phyloP scores from a whole-genome alignment of 371 early-diverging fungal species.

The Blastocladiella emersonii region DNA sequence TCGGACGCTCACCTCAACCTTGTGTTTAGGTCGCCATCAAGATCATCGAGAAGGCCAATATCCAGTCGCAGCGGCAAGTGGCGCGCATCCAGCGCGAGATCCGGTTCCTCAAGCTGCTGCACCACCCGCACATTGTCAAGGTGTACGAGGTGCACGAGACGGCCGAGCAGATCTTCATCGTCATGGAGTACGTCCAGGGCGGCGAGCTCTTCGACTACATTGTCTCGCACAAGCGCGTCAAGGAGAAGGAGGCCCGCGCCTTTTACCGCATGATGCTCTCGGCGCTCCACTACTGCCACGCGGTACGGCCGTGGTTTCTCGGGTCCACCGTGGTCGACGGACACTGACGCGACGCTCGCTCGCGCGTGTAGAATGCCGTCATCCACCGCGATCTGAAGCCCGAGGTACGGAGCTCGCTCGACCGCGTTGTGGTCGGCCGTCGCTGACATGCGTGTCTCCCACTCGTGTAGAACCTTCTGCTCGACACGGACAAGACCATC shows the following conservation, averaged over 20 bases:
- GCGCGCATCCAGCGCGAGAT: slow-evolving; percentile 8
- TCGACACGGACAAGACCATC: slow-evolving; percentile 29
- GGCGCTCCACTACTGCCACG: slow-evolving; percentile 48
- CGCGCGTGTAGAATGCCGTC: slow-evolving; percentile 12
- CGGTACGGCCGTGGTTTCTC: slow-evolving; percentile 7
- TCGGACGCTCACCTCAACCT: too few species aligned
- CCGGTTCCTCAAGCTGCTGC: slow-evolving; percentile 13
- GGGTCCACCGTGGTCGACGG: not conserved
- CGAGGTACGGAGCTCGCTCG: slow-evolving; percentile 12
- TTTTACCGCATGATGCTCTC: slow-evolving; percentile 41
- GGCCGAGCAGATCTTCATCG: slow-evolving; percentile 36
- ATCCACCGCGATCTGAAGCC: slow-evolving; percentile 72
- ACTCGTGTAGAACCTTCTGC: slow-evolving; percentile 24
- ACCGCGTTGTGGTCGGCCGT: not conserved
- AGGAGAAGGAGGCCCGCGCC: slow-evolving; percentile 29
- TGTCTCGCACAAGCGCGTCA: slow-evolving; percentile 30
- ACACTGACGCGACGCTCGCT: not conserved
- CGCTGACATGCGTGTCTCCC: not conserved
- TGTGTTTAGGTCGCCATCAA: slow-evolving; percentile 3
- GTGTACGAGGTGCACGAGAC: slow-evolving; percentile 36
- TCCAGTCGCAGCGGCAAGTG: slow-evolving; percentile 2
- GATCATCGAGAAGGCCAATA: slow-evolving; percentile 6
- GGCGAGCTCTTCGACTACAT: slow-evolving; percentile 46
- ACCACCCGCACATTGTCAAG: slow-evolving; percentile 29
- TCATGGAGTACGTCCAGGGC: slow-evolving; percentile 47